Evolutionary conservation across 257 asterid genomes (phyloP).

Genomic region (Salvia rosmarinus): DNA sequence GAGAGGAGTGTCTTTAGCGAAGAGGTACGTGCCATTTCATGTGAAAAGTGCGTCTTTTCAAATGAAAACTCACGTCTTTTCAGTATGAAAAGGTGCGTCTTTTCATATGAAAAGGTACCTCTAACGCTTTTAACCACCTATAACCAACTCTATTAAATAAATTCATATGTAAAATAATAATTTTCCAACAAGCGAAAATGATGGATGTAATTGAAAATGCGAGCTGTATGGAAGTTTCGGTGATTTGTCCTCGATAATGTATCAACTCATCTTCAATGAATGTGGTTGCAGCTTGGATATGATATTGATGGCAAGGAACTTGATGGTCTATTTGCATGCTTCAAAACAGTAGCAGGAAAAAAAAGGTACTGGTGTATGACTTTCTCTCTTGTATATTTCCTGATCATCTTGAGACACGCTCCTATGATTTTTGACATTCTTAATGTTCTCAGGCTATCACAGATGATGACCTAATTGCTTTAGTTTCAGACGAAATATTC

Average conservation of each 20-base stretch:
- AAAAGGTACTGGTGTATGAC: slow-evolving; percentile 55
- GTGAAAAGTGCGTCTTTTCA: no score
- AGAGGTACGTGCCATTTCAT: no score
- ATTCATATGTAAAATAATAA: no score
- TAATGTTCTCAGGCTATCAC: slow-evolving; percentile 55
- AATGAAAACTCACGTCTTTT: no score
- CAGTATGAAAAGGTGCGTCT: no score
- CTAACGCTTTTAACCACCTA: no score
- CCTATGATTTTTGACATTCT: slow-evolving; percentile 11
- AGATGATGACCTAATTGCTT: slow-evolving; percentile 84
- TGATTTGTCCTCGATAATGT: background rate
- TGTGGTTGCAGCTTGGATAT: slow-evolving; percentile 73
- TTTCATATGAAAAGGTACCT: no score
- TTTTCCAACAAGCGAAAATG: slow-evolving; percentile 76
- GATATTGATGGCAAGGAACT: slow-evolving; percentile 75
- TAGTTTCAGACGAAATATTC: slow-evolving; percentile 78
- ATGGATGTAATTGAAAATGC: slow-evolving; percentile 56
- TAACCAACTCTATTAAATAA: no score
- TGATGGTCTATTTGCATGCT: slow-evolving; percentile 76
- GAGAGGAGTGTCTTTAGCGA: no score
- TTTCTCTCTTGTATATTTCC: background rate
- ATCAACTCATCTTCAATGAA: slow-evolving; percentile 20
- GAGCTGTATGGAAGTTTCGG: slow-evolving; percentile 2
- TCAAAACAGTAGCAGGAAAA: slow-evolving; percentile 80
- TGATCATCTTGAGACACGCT: background rate